Conservation (phyloP, 495 filamentous ascomycete species). For the Margaritispora aquatica region DNA sequence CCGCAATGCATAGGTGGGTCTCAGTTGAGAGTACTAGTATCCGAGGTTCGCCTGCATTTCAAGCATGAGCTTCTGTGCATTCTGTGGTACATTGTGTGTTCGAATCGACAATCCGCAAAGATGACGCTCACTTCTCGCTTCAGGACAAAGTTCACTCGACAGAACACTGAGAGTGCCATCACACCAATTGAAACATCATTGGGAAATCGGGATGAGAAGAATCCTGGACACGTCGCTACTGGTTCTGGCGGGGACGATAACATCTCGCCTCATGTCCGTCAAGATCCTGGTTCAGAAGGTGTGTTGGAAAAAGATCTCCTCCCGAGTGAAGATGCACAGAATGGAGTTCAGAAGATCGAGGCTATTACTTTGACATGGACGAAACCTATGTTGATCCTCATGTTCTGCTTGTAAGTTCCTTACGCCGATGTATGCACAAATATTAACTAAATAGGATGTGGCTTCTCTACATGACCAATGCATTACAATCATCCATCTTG, state of each 20-base stretch:
- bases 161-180: background rate
- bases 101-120: background rate
- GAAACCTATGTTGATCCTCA: constrained; percentile 28
- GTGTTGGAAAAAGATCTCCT: background rate
- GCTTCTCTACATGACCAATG: constrained; percentile 31
- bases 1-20: no score
- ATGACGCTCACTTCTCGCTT: background rate
- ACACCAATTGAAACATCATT: background rate
- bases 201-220: background rate
- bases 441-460: constrained; percentile 23
- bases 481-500: constrained; percentile 24
- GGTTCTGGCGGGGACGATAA: background rate
- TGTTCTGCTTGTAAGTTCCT: background rate
- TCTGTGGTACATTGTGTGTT: background rate
- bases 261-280: background rate
- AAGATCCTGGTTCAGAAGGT: background rate
- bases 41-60: background rate
- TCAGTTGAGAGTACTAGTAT: background rate
- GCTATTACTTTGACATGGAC: constrained; percentile 42
- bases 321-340: constrained; percentile 23
- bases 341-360: constrained; percentile 39
- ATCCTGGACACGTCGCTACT: background rate
- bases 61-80: background rate
- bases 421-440: background rate
- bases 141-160: background rate